Conservation (phyloP, 805 yeast genomes). For the Metschnikowia kofuensis region DNA sequence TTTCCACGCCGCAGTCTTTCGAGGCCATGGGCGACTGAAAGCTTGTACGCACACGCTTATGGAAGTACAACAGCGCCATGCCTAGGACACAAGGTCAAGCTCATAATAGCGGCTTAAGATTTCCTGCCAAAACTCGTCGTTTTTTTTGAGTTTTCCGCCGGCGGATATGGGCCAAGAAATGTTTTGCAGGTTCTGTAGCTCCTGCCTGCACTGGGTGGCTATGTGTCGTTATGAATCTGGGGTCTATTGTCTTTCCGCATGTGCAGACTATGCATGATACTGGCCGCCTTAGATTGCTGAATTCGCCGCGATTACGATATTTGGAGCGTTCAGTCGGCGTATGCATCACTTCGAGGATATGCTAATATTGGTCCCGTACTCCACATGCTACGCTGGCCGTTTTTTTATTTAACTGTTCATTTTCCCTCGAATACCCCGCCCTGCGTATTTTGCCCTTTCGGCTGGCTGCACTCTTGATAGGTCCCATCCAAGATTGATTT, state of each 20-base stretch:
- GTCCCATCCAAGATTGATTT: not conserved
- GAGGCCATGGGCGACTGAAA: not conserved
- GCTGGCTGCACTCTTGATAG: not conserved
- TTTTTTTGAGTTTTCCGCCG: not conserved
- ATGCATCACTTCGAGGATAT: not conserved
- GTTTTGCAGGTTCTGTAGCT: no score
- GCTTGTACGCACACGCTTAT: not conserved
- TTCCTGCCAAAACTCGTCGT: not conserved
- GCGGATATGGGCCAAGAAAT: no score
- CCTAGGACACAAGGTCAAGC: not conserved
- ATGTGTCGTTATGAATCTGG: not conserved
- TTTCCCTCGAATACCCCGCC: not conserved
- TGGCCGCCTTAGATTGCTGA: slow-evolving; percentile 4
- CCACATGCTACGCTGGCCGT: not conserved
- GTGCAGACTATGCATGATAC: slow-evolving; percentile 1
- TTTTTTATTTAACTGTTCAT: not conserved
- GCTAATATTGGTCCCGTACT: not conserved
- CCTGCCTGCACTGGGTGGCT: no score
- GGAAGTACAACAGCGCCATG: not conserved
- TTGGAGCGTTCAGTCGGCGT: slow-evolving; percentile 4
- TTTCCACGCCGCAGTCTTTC: not conserved
- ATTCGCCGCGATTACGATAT: slow-evolving; percentile 5
- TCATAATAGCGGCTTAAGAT: not conserved
- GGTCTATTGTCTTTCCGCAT: slow-evolving; percentile 4
- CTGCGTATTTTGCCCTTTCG: not conserved